Base-by-base conservation (phyloP, 2,329 filamentous ascomycete genomes). In the Talaromyces amestolkiae region DNA sequence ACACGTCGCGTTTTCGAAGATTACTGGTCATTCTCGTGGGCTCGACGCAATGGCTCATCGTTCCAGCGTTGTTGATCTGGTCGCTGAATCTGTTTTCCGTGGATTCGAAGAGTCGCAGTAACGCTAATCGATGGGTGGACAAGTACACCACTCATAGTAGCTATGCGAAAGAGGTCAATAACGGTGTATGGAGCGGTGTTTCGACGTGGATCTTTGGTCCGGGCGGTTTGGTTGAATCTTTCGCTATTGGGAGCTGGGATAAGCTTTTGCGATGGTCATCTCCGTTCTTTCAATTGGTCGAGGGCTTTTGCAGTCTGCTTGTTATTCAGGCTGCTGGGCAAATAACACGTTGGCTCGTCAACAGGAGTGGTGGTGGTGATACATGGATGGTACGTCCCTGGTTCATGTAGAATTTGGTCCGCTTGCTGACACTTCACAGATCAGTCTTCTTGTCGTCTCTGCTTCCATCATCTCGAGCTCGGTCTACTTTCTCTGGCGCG, bases 271-370 rank as follows among this genome's bases (percentile, higher is more conserved):
- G 89, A 74, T 98, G 96, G 82, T 96, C 93, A 39, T 96, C 92
- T 3, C 95, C 95, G 0, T 86, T 96, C 61, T 99, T 98, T 81
- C 95, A 99, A 80, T 83, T 99, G 9, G 87, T 91, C 61, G 95
- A 99, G 78, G 95, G 95, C 7, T 99, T 99, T 80, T 98, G 95
- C 83, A 98, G 92, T 74, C 81, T 99, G 72, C 82, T 98, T 65
- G 93, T 98, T 69, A 98, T 99, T 65, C 95, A 99, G 79, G 92
- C 93, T 19, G 90, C 91, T 15, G 95, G 95, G 0, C 94, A 97
- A 77, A 93, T 98, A 70, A 96, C 95, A 22, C 87, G 92, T 77
- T 98, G 93, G 89, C 86, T 98, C 35, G 94, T 98, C 64, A 98
- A 98, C 79, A 85, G 91, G 73, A 81, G 82, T 69, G 93, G 94